Conservation (phyloP, 306 rosid species). For the Medicago arabica region DNA sequence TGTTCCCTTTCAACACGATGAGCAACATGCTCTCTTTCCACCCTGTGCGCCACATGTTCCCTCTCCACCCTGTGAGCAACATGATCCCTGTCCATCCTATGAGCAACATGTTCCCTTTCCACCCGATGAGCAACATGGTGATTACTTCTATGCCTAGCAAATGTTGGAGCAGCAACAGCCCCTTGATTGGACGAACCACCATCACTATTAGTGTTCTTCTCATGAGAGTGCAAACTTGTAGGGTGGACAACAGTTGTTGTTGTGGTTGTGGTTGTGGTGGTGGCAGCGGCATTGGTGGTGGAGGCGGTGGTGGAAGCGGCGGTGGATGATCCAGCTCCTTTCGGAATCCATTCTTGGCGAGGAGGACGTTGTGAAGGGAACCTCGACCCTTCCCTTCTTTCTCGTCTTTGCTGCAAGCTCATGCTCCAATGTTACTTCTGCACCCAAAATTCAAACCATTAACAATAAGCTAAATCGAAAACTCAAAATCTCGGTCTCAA, state of each 20-base stretch:
- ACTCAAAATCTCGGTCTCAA: not conserved
- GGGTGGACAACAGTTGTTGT: slow-evolving; percentile 10
- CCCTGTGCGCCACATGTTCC: slow-evolving; percentile 6
- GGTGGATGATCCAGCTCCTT: slow-evolving; percentile 46
- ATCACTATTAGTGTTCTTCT: slow-evolving; percentile 1
- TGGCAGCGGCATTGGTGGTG: too few species aligned
- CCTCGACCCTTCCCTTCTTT: slow-evolving; percentile 67
- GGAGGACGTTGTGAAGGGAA: slow-evolving; percentile 46
- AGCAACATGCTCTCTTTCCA: slow-evolving; percentile 42
- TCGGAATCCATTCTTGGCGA: slow-evolving; percentile 76
- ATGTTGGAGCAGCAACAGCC: slow-evolving; percentile 24
- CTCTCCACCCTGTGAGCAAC: not conserved
- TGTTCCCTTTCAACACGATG: slow-evolving; percentile 47
- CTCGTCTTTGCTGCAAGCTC: slow-evolving; percentile 57
- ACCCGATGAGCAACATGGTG: slow-evolving; percentile 20
- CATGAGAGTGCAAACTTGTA: slow-evolving; percentile 14
- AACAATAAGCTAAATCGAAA: slow-evolving; percentile 12
- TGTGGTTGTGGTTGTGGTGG: not conserved
- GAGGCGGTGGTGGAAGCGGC: not conserved
- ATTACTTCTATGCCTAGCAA: slow-evolving; percentile 40
- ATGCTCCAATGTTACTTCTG: slow-evolving; percentile 43
- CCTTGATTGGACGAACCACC: slow-evolving; percentile 34
- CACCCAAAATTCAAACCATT: slow-evolving; percentile 33
- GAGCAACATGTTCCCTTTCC: slow-evolving; percentile 40
- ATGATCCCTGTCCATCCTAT: slow-evolving; percentile 44